Conservation (phyloP, 495 filamentous ascomycete genomes). For the Antarctomyces pellizariae region DNA sequence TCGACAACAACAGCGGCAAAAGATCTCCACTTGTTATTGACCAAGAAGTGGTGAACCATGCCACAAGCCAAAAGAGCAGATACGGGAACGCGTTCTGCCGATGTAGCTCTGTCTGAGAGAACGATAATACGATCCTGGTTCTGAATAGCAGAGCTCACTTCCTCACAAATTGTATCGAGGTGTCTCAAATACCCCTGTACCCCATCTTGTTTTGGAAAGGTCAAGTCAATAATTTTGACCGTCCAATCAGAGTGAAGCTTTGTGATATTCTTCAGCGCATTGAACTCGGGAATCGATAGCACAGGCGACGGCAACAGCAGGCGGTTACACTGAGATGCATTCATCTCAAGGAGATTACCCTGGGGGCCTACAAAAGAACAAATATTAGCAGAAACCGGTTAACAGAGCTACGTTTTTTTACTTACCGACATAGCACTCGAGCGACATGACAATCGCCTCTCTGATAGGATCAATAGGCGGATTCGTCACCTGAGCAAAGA, state of each 20-base stretch:
- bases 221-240: slow-evolving; percentile 87
- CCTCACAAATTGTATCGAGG: slow-evolving; percentile 73
- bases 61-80: slow-evolving; percentile 79
- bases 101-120: slow-evolving; percentile 76
- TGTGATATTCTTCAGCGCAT: slow-evolving; percentile 61
- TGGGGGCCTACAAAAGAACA: no score
- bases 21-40: slow-evolving; percentile 89
- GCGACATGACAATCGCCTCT: slow-evolving; percentile 97
- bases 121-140: slow-evolving; percentile 71
- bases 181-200: slow-evolving; percentile 71
- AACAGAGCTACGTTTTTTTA: no score
- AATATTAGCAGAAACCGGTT: no score
- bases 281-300: slow-evolving; percentile 80
- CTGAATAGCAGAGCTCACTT: slow-evolving; percentile 65
- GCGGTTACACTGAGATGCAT: slow-evolving; percentile 67
- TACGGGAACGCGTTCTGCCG: slow-evolving; percentile 60
- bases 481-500: slow-evolving; percentile 98
- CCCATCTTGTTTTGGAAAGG: slow-evolving; percentile 76
- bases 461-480: slow-evolving; percentile 96
- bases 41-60: slow-evolving; percentile 93
- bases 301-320: slow-evolving; percentile 78
- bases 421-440: slow-evolving; percentile 94
- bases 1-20: slow-evolving; percentile 76
- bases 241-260: slow-evolving; percentile 61
- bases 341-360: slow-evolving; percentile 92